phyloP scores from a whole-genome alignment of 2,329 filamentous ascomycete genomes.

The Eurotiales sp. region DNA sequence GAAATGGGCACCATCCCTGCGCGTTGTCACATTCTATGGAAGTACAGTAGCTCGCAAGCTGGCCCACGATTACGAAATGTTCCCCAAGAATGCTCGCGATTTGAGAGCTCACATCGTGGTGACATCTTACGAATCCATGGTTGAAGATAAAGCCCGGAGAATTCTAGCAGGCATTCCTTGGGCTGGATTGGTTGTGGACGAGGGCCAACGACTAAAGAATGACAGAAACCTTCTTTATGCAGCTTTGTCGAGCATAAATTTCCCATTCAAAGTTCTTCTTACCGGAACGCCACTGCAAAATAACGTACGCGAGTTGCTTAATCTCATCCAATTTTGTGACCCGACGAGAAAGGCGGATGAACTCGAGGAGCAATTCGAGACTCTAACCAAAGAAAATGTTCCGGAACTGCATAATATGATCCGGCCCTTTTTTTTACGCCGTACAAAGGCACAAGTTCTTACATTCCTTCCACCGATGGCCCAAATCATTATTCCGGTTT shows the following conservation, averaged over 20 bases:
- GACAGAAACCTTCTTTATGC: conserved; percentile 79
- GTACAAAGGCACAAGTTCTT: conserved; percentile 86
- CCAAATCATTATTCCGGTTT: conserved; percentile 93
- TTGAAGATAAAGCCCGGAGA: conserved; percentile 63
- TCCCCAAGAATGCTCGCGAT: conserved; percentile 58
- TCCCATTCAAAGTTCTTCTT: conserved; percentile 79
- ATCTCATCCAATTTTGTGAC: conserved; percentile 92
- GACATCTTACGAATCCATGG: conserved; percentile 87
- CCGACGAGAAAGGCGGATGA: conserved; percentile 63
- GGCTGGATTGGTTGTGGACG: conserved; percentile 87
- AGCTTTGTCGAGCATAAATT: conserved; percentile 66
- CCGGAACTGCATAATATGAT: conserved; percentile 78
- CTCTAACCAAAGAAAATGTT: conserved; percentile 80
- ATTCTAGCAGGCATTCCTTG: conserved; percentile 72
- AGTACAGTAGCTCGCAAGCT: conserved; percentile 69
- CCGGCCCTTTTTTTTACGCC: conserved; percentile 64
- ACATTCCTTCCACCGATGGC: conserved; percentile 90
- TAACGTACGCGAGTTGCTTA: conserved; percentile 91
- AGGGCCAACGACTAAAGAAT: conserved; percentile 93
- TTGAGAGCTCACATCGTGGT: conserved; percentile 88
- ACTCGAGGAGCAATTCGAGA: conserved; percentile 70
- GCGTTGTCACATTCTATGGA: conserved; percentile 91
- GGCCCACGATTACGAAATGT: conserved; percentile 80
- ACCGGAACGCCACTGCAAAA: conserved; percentile 80
- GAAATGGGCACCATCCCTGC: conserved; percentile 79